Conservation (phyloP, 192 early-diverging fungal genomes). For the Backusella liffmaniae region DNA sequence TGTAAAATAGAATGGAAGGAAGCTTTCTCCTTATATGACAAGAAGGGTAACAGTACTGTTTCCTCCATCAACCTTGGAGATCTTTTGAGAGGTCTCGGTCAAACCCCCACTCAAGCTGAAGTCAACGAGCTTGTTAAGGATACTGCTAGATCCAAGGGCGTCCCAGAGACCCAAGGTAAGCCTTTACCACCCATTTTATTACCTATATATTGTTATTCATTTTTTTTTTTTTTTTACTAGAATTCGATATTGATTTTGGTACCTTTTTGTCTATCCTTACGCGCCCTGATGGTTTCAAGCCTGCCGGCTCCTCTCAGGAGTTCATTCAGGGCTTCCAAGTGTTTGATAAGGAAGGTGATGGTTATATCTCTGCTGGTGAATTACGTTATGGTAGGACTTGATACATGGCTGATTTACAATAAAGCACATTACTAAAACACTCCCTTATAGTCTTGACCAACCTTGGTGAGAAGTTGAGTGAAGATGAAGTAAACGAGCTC, state of each 20-base stretch:
- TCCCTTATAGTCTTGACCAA: constrained; percentile 63
- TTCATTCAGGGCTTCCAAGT: constrained; percentile 86
- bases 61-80: constrained; percentile 66
- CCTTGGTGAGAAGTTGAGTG: constrained; percentile 78
- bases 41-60: constrained; percentile 69
- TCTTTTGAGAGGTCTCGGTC: constrained; percentile 73
- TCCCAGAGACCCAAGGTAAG: constrained; percentile 33
- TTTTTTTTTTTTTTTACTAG: background rate
- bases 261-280: constrained; percentile 68
- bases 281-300: constrained; percentile 70
- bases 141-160: constrained; percentile 24
- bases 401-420: background rate
- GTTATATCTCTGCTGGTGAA: constrained; percentile 74
- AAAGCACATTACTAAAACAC: background rate
- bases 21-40: constrained; percentile 79
- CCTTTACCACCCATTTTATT: background rate
- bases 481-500: constrained; percentile 78
- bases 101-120: constrained; percentile 78
- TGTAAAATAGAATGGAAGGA: constrained; percentile 67
- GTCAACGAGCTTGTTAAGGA: constrained; percentile 59
- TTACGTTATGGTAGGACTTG: constrained; percentile 63
- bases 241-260: constrained; percentile 63
- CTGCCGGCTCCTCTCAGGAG: constrained; percentile 72
- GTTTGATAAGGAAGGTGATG: constrained; percentile 80
- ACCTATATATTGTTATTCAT: background rate